Evolutionary conservation across 2,329 filamentous ascomycete genomes (phyloP), one percentile per base, ranked within the genome.

Genomic region (Hymenoscyphus occultus): DNA sequence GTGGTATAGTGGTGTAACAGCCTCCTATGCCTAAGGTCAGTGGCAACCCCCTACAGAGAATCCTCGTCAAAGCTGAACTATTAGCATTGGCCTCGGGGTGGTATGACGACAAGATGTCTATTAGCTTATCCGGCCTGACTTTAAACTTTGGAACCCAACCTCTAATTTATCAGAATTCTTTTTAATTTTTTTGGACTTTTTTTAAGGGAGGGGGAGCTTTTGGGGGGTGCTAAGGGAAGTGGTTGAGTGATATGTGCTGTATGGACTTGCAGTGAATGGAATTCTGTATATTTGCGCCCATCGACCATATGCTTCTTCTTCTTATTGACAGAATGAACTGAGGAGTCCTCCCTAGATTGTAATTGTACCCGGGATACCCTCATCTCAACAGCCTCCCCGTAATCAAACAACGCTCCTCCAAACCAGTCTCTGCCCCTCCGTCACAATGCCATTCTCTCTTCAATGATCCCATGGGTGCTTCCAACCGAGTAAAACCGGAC

Each of bases 401-500:
- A 62, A 62, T 62, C 60, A 62, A 40, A 57, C 48, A 62, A 62
- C 39, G 56, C 51, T 28, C 13, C 51, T 28, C 13, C n/a, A 39
- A 35, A 45, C 2, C 13, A 10, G 13, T 7, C 19, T 31, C 57
- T 39, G 40, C 32, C 31, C 14, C 13, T 13, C 13, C n/a, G 28
- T 16, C n/a, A 13, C 35, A n/a, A 16, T 54, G 6, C 28, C 3
- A 56, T 35, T 16, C 10, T 9, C 19, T 60, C 69, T 79, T 84
- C 82, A 97, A 81, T 97, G 93, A 73, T 97, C 93, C 92, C 93
- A 97, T 71, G 93, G 95, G 80, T 98, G 95, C 82, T 93, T 97
- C 90, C 88, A 92, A 77, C 95, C 95, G 74, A 99, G 78, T 70
- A 98, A 82, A 63, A 88, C 94, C 31, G 94, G 84, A 64, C 86